phyloP scores from a whole-genome alignment of 257 asterid species.

The Solanum lycopersicoides region DNA sequence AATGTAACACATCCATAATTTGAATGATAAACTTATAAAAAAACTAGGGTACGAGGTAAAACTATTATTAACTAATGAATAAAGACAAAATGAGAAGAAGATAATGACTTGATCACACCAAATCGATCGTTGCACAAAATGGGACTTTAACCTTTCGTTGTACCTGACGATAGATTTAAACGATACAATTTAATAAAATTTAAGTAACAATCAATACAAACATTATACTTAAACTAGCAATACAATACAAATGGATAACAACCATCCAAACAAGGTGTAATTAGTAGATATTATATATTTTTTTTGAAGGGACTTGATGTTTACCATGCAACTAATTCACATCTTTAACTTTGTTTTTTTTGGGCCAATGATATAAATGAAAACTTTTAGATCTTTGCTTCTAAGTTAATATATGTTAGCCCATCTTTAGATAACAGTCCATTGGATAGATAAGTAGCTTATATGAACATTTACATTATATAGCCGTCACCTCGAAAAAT shows the following conservation, averaged over 20 bases:
- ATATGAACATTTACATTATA: neutral
- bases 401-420: conserved; percentile 10
- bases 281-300: neutral
- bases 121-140: neutral
- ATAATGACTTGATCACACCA: neutral
- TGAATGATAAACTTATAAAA: neutral
- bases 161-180: too few species aligned
- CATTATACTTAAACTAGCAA: neutral
- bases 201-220: neutral
- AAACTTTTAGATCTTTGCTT: neutral
- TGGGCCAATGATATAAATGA: conserved; percentile 6
- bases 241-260: neutral
- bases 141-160: neutral
- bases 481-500: too few species aligned
- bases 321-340: neutral
- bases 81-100: neutral
- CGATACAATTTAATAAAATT: neutral
- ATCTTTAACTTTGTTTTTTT: neutral
- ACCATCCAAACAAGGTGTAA: neutral
- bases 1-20: neutral
- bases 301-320: neutral
- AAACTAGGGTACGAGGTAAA: neutral
- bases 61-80: too few species aligned
- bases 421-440: neutral
- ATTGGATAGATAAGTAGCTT: neutral